Conservation (phyloP, 2,329 filamentous ascomycete genomes). For the Calonectria multiphialidica region DNA sequence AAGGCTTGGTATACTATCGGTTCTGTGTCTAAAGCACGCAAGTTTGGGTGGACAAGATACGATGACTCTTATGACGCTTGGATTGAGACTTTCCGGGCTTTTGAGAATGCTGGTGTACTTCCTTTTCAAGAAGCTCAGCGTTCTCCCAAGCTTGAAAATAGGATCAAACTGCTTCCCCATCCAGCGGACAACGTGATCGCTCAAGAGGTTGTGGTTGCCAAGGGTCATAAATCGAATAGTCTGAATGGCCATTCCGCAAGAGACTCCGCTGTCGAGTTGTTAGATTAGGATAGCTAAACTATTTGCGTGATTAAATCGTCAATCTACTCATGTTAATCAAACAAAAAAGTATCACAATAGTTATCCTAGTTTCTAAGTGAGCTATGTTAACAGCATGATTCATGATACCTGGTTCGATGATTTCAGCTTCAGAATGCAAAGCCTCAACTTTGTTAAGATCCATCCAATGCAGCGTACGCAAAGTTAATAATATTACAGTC, state of each 20-base stretch:
- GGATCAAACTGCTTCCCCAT: constrained; percentile 7
- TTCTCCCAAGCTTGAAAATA: not conserved
- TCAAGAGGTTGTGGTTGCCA: not conserved
- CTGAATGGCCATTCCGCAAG: not conserved
- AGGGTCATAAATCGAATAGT: not conserved
- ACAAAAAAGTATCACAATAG: no score
- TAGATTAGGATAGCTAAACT: not conserved
- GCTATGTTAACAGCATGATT: no score
- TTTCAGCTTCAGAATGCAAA: no score
- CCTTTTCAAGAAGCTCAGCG: constrained; percentile 10
- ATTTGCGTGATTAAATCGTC: rapidly evolving
- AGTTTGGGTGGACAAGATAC: constrained; percentile 33
- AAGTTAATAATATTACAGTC: no score
- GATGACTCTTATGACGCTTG: constrained; percentile 33
- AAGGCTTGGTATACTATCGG: constrained; percentile 33
- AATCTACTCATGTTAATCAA: no score
- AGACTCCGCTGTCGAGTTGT: not conserved
- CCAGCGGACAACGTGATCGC: constrained; percentile 21
- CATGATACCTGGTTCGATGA: no score
- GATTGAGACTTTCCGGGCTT: constrained; percentile 31
- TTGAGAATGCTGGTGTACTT: constrained; percentile 33
- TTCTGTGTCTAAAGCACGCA: constrained; percentile 29
- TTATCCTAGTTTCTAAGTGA: no score
- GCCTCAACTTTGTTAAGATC: no score
- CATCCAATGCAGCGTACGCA: no score